These are phyloP conservation scores for Neurospora crassa DNA, from an alignment of 2,329 filamentous ascomycete genomes.

Conservation along the genomic window DNA sequence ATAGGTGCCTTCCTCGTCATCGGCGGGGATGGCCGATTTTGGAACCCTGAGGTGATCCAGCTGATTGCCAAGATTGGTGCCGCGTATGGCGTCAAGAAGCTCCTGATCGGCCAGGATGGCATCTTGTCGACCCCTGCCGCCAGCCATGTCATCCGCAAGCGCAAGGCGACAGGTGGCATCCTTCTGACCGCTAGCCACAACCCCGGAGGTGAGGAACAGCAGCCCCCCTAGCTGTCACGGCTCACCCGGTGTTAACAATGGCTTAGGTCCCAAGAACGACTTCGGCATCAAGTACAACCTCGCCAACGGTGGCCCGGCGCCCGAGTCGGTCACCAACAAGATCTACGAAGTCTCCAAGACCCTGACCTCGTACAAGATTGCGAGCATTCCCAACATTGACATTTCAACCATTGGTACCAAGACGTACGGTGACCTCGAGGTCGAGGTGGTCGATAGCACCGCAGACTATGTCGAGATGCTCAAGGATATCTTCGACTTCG, in stretches of 20 bases:
- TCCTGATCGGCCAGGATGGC: constrained; percentile 89
- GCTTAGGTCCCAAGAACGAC: constrained; percentile 75
- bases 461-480: constrained; percentile 90
- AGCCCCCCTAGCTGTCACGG: not conserved
- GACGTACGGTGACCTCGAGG: constrained; percentile 78
- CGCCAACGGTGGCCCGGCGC: constrained; percentile 88
- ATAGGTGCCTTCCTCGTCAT: constrained; percentile 78
- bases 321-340: constrained; percentile 95
- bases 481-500: constrained; percentile 98
- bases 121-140: constrained; percentile 95
- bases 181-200: constrained; percentile 96
- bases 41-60: constrained; percentile 94
- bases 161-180: constrained; percentile 92
- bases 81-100: constrained; percentile 98
- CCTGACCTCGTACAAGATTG: constrained; percentile 85
- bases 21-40: constrained; percentile 93
- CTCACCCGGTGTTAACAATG: not conserved
- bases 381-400: constrained; percentile 79
- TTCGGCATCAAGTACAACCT: constrained; percentile 99
- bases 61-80: constrained; percentile 95
- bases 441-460: constrained; percentile 91
- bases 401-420: constrained; percentile 72
- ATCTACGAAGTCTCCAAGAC: constrained; percentile 89
- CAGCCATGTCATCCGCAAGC: constrained; percentile 89
- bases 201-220: constrained; percentile 64